Evolutionary conservation across 768 basidiomycete species (phyloP).

Genomic region (Hericium rajendrae): DNA sequence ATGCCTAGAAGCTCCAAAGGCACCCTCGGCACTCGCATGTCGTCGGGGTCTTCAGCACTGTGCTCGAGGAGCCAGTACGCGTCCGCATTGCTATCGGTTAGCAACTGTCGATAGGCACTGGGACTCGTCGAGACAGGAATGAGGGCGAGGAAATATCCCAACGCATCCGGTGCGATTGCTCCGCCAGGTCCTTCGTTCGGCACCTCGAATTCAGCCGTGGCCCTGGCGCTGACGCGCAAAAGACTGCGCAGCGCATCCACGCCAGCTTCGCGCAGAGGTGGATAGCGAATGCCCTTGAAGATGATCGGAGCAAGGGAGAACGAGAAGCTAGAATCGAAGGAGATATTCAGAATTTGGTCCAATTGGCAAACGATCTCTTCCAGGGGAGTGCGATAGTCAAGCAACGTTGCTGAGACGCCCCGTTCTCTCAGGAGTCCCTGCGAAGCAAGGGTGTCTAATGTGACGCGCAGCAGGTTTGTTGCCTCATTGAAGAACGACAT

Average conservation of each 20-base stretch:
- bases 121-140: slow-evolving; percentile 57
- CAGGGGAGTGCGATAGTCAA: slow-evolving; percentile 55
- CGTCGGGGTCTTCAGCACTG: slow-evolving; percentile 29
- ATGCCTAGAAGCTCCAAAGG: slow-evolving; percentile 53
- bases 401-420: slow-evolving; percentile 44
- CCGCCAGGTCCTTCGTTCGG: slow-evolving; percentile 30
- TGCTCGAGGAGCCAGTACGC: slow-evolving; percentile 35
- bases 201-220: slow-evolving; percentile 21
- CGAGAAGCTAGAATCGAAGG: slow-evolving; percentile 71
- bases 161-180: slow-evolving; percentile 44
- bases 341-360: slow-evolving; percentile 62
- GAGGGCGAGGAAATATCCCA: slow-evolving; percentile 75
- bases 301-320: slow-evolving; percentile 77
- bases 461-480: slow-evolving; percentile 51
- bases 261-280: slow-evolving; percentile 51
- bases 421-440: slow-evolving; percentile 48
- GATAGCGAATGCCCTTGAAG: slow-evolving; percentile 78
- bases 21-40: slow-evolving; percentile 38
- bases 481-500: slow-evolving; percentile 63
- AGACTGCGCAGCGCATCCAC: slow-evolving; percentile 53
- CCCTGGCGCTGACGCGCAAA: slow-evolving; percentile 47
- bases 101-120: slow-evolving; percentile 45
- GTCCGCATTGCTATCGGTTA: slow-evolving; percentile 54
- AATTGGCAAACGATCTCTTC: slow-evolving; percentile 63
- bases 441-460: slow-evolving; percentile 53